A percentile compares a stretch with the other conserved stretches of the same genome.
Conservation (phyloP, 805 yeast species). For the Sungouiella blattae region DNA sequence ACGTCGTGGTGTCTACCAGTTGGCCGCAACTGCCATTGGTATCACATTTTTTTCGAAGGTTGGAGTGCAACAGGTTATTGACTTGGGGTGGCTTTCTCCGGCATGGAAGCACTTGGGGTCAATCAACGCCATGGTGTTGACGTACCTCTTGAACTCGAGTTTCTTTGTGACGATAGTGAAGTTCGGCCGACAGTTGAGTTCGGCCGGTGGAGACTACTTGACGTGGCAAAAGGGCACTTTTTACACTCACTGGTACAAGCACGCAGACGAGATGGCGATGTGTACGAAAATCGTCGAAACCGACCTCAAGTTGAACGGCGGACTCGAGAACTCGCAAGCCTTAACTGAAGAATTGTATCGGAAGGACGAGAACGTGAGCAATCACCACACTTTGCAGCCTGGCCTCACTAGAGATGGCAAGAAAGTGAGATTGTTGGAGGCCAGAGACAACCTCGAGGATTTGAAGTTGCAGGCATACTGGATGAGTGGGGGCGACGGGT, state of each 20-base stretch:
- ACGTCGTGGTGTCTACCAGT: conserved; percentile 26
- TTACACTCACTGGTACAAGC: conserved; percentile 59
- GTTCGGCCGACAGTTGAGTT: conserved; percentile 38
- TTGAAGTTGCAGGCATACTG: conserved; percentile 74
- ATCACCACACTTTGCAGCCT: conserved; percentile 27
- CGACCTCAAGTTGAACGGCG: conserved; percentile 52
- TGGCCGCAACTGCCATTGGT: conserved; percentile 29
- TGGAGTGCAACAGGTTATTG: conserved; percentile 39
- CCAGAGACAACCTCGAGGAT: conserved; percentile 53
- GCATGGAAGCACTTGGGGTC: conserved; percentile 37
- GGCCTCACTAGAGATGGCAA: conserved; percentile 37
- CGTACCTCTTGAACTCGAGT: conserved; percentile 38
- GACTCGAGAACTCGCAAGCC: conserved; percentile 24
- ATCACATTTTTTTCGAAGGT: conserved; percentile 37
- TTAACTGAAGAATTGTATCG: conserved; percentile 39
- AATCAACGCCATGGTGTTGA: conserved; percentile 45
- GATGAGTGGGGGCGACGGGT: conserved; percentile 54
- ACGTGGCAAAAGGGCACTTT: conserved; percentile 66
- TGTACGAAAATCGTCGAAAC: conserved; percentile 61
- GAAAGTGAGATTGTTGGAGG: conserved; percentile 35
- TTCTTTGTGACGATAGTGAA: conserved; percentile 40
- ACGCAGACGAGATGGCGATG: conserved; percentile 68
- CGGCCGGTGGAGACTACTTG: conserved; percentile 50
- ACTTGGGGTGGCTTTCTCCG: conserved; percentile 35
- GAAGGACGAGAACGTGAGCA: conserved; percentile 21